Base-by-base conservation (phyloP, 2,329 filamentous ascomycete species). In the Xylariomycetidae sp. region DNA sequence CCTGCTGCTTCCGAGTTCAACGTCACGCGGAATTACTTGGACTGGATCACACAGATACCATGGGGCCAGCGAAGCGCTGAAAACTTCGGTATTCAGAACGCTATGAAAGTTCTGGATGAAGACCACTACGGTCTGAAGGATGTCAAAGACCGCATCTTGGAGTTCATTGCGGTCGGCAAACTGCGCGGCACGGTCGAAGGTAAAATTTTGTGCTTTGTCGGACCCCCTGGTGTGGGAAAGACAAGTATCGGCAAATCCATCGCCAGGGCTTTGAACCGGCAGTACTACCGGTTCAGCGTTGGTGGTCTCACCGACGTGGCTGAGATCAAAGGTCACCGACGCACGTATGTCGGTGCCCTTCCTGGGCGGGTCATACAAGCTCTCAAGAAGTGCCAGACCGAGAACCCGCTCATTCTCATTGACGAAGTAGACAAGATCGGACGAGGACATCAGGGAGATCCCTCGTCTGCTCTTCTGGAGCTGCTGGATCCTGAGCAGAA, bases 171-270 rank as follows among this genome's bases (percentile, higher is more conserved):
- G 0, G 92, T 98, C 5, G 92, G 92, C 22, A 98, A 98, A 66
- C 79, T 98, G 17, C 83, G 92, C 30, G 92, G 94, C 25, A 96
- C 90, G 0, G 92, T 98, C 1, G 92, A 98, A 62, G 92, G 92
- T 58, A 98, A 98, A 67, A 98, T 98, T 34, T 69, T 98, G 25
- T 98, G 92, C 64, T 90, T 98, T 56, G 94, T 98, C 35, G 92
- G 92, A 1, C 92, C 92, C 33, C 92, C 92, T 13, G 92, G 92
- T 69, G 92, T 98, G 16, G 92, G 92, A 51, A 98, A 98, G 71
- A 98, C 92, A 3, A 96, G 89, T 61, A 98, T 98, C 48, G 92
- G 92, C 57, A 98, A 98, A 62, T 97, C 89, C 1, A 96, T 98
- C 51, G 92, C 92, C 12, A 79, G 90, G 35, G 94, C 92, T 17